phyloP scores from a whole-genome alignment of 1,284 basidiomycete genomes.

The Xanthoconium separans region DNA sequence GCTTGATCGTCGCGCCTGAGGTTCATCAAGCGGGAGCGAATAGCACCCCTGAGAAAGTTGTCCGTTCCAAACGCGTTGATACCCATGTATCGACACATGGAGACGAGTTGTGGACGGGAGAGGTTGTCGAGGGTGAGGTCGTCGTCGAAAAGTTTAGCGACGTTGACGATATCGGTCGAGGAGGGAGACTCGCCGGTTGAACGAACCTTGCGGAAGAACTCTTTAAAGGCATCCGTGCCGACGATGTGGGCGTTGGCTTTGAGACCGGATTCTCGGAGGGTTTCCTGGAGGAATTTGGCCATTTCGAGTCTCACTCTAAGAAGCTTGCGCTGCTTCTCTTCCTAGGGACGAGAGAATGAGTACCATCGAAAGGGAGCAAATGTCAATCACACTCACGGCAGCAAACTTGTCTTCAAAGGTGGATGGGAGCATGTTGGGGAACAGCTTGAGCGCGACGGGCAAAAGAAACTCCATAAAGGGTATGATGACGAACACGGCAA shows the following conservation, averaged over 20 bases:
- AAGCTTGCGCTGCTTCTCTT: slow-evolving; percentile 96
- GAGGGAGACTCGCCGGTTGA: slow-evolving; percentile 95
- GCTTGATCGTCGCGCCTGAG: slow-evolving; percentile 92
- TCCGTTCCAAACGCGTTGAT: slow-evolving; percentile 99
- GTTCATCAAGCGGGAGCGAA: slow-evolving; percentile 82
- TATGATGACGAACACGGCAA: slow-evolving; percentile 92
- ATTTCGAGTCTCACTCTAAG: slow-evolving; percentile 95
- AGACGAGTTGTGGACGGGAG: slow-evolving; percentile 94
- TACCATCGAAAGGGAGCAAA: background rate
- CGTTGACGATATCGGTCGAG: slow-evolving; percentile 85
- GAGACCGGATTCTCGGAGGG: slow-evolving; percentile 90
- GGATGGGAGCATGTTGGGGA: slow-evolving; percentile 98
- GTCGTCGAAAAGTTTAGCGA: slow-evolving; percentile 96
- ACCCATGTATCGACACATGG: slow-evolving; percentile 97
- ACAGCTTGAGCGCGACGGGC: slow-evolving; percentile 94
- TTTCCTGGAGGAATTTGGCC: slow-evolving; percentile 99
- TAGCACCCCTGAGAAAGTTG: slow-evolving; percentile 95
- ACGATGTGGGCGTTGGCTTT: slow-evolving; percentile 92
- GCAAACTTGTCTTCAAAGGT: slow-evolving; percentile 98
- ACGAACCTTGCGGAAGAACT: slow-evolving; percentile 98
- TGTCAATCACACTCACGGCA: slow-evolving; percentile 53
- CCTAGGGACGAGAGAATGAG: slow-evolving; percentile 45
- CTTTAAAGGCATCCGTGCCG: slow-evolving; percentile 94
- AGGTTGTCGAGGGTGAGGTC: slow-evolving; percentile 98
- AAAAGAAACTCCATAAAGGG: slow-evolving; percentile 99